Conservation (phyloP, 306 rosid genomes). For the Canavalia ensiformis region DNA sequence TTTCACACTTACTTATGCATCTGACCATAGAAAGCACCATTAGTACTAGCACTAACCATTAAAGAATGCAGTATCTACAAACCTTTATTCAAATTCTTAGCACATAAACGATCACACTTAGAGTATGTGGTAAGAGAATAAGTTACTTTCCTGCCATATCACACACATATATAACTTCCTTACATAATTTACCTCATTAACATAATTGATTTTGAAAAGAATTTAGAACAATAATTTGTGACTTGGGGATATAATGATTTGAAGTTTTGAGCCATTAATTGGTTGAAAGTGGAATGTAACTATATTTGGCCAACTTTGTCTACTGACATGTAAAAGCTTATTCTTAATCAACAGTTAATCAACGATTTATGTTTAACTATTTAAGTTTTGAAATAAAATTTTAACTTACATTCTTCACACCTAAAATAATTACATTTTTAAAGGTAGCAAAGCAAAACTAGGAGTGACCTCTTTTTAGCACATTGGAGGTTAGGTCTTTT, state of each 20-base stretch:
- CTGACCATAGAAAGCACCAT: not conserved
- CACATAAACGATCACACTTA: not conserved
- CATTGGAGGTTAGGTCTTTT: not conserved
- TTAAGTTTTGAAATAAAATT: not conserved
- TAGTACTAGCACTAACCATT: not conserved
- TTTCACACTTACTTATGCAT: not conserved
- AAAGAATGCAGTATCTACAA: not conserved
- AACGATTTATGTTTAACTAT: not conserved
- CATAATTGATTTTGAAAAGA: not conserved
- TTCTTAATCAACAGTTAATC: not conserved
- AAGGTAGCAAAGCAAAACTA: not conserved
- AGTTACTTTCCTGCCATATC: not conserved
- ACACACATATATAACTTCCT: not conserved
- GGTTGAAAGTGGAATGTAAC: slow-evolving; percentile 7
- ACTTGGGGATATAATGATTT: not conserved
- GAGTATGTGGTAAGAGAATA: not conserved
- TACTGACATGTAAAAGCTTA: not conserved
- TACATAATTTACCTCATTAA: not conserved
- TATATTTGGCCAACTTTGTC: slow-evolving; percentile 15
- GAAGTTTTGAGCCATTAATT: not conserved
- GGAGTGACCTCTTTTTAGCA: not conserved
- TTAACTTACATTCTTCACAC: slow-evolving; percentile 6
- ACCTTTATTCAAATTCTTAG: not conserved
- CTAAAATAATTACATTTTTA: not conserved
- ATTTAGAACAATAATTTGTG: not conserved